Evolutionary conservation across 2,329 filamentous ascomycete species (phyloP).

Genomic region (Ceratocystis lukuohia): DNA sequence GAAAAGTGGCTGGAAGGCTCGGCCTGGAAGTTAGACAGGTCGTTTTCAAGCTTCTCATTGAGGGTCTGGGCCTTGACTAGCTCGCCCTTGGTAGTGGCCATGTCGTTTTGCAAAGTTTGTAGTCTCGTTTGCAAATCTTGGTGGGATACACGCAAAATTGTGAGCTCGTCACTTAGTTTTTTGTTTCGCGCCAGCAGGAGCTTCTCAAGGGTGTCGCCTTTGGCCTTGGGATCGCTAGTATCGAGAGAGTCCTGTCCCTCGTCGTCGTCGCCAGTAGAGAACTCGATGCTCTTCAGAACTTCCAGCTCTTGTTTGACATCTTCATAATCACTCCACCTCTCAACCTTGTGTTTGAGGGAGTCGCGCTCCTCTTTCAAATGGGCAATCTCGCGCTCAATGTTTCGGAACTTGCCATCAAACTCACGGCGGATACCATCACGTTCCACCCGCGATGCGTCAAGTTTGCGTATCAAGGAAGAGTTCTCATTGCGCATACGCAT

Average conservation of each 20-base stretch:
- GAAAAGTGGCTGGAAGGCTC: slow-evolving; percentile 64
- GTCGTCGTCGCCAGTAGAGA: slow-evolving; percentile 79
- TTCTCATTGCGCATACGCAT: slow-evolving; percentile 87
- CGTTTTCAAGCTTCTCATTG: slow-evolving; percentile 81
- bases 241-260: slow-evolving; percentile 24
- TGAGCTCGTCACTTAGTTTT: slow-evolving; percentile 87
- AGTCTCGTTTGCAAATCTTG: slow-evolving; percentile 76
- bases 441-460: slow-evolving; percentile 73
- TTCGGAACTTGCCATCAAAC: slow-evolving; percentile 59
- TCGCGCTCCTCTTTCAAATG: slow-evolving; percentile 72
- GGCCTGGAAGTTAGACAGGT: slow-evolving; percentile 75
- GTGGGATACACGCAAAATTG: slow-evolving; percentile 82
- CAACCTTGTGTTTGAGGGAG: slow-evolving; percentile 62
- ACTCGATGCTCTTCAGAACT: slow-evolving; percentile 94
- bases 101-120: slow-evolving; percentile 66
- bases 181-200: slow-evolving; percentile 87
- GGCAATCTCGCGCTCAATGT: slow-evolving; percentile 64
- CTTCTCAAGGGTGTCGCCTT: slow-evolving; percentile 76
- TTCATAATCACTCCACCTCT: slow-evolving; percentile 88
- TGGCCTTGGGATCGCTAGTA: slow-evolving; percentile 34
- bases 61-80: slow-evolving; percentile 73
- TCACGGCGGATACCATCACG: slow-evolving; percentile 68
- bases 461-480: slow-evolving; percentile 73
- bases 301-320: slow-evolving; percentile 93
- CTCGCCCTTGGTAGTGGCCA: slow-evolving; percentile 71